A percentile compares a stretch with the other conserved stretches of the same genome.
These are phyloP conservation scores for Sporothrix euskadiensis DNA, from an alignment of 2,329 filamentous ascomycete genomes.

Conservation along the genomic window DNA sequence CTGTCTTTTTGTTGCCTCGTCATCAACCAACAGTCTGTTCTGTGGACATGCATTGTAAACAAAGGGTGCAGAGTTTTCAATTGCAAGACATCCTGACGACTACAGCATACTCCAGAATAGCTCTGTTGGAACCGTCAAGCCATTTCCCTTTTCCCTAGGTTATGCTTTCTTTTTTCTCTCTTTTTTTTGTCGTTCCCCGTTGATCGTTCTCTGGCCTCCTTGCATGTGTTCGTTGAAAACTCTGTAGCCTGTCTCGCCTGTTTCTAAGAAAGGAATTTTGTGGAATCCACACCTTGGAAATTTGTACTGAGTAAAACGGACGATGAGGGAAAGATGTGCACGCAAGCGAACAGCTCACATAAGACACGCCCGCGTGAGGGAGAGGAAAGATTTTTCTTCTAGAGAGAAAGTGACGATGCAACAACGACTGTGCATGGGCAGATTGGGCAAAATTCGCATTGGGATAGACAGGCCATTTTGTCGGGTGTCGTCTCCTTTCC, in stretches of 20 bases:
- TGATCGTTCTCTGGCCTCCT: conserved; percentile 11
- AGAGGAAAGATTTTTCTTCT: not conserved
- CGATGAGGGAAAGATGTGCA: conserved; percentile 20
- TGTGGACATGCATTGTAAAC: not conserved
- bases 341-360: conserved; percentile 12
- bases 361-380: not conserved
- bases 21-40: not conserved
- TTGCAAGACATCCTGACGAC: not conserved
- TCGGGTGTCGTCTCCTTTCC: not conserved
- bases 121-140: not conserved
- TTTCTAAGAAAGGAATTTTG: not conserved
- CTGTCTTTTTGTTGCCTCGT: not conserved
- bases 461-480: conserved; percentile 6
- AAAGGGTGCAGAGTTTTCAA: conserved; percentile 5
- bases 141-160: not conserved
- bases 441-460: not conserved
- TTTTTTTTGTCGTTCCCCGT: not conserved
- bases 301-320: not conserved
- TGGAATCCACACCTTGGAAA: not conserved
- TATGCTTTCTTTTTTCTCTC: not conserved
- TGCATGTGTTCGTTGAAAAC: conserved; percentile 11
- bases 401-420: not conserved
- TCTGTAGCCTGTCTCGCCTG: not conserved
- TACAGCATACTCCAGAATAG: not conserved
- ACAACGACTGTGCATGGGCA: not conserved